phyloP scores from a whole-genome alignment of 441 rosid genomes.

The Cnidoscolus chayamansa region DNA sequence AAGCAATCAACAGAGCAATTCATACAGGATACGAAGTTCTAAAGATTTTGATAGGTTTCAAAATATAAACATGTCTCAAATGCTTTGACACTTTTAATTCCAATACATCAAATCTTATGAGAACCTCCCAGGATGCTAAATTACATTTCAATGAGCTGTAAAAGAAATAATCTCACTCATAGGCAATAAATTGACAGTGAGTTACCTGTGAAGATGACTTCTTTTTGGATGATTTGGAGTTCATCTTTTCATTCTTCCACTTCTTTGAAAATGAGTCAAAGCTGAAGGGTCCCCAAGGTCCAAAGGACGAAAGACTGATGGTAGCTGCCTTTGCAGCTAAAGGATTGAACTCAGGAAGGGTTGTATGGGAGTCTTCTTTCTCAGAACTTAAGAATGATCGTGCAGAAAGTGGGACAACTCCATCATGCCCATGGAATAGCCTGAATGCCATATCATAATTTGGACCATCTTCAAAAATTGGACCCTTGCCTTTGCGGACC shows the following conservation, averaged over 20 bases:
- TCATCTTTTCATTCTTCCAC: slow-evolving; percentile 47
- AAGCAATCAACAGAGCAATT: slow-evolving; percentile 15
- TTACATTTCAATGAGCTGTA: slow-evolving; percentile 2
- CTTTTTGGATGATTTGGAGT: slow-evolving; percentile 43
- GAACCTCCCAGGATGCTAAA: neutral
- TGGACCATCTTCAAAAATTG: slow-evolving; percentile 87
- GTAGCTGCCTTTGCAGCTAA: slow-evolving; percentile 61
- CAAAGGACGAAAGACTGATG: slow-evolving; percentile 61
- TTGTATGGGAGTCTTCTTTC: slow-evolving; percentile 31
- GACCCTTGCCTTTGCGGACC: slow-evolving; percentile 60
- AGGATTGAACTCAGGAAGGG: slow-evolving; percentile 53
- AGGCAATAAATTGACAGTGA: neutral
- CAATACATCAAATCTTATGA: neutral
- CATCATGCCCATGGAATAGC: slow-evolving; percentile 78
- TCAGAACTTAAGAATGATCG: slow-evolving; percentile 27
- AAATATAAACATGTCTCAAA: neutral
- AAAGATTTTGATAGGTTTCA: neutral
- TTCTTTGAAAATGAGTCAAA: slow-evolving; percentile 53
- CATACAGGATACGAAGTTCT: slow-evolving; percentile 3
- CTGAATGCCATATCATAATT: slow-evolving; percentile 64
- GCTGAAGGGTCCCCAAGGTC: slow-evolving; percentile 56
- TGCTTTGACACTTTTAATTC: slow-evolving; percentile 22
- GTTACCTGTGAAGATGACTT: slow-evolving; percentile 56
- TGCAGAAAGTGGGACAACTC: slow-evolving; percentile 73
- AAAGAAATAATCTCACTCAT: neutral